Conservation (phyloP, 2,329 filamentous ascomycete genomes). For the Colletotrichum scovillei region DNA sequence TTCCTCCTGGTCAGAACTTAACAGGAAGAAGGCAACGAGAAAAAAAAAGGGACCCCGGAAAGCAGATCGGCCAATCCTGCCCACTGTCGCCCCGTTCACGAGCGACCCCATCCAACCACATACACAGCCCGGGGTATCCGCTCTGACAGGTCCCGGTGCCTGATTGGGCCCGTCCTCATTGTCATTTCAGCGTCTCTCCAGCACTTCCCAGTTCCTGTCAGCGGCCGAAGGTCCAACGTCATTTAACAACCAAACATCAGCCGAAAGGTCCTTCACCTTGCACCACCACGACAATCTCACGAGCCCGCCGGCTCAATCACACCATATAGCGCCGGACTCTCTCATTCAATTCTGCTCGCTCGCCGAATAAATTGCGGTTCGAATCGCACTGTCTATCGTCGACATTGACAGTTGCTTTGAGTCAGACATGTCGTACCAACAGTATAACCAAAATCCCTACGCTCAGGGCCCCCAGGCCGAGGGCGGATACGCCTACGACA, state of each 20-base stretch:
- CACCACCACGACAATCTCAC: conserved; percentile 23
- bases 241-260: conserved; percentile 35
- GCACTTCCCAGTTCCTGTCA: conserved; percentile 34
- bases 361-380: background rate
- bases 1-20: background rate
- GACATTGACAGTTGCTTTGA: conserved; percentile 11
- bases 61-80: conserved; percentile 32
- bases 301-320: conserved; percentile 1
- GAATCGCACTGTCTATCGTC: conserved; percentile 5
- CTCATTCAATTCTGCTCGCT: background rate
- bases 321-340: background rate
- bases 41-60: conserved; percentile 30
- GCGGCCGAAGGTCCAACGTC: conserved; percentile 31
- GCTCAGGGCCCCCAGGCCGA: conserved; percentile 62
- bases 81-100: conserved; percentile 26
- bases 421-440: conserved; percentile 68
- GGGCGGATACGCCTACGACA: conserved; percentile 55
- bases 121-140: conserved; percentile 34
- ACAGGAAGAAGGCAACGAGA: background rate
- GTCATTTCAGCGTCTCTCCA: conserved; percentile 32
- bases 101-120: conserved; percentile 29
- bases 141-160: conserved; percentile 33
- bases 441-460: conserved; percentile 76
- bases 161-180: conserved; percentile 34
- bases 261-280: conserved; percentile 30